Evolutionary conservation across 1,284 basidiomycete genomes (phyloP).

Genomic region (Rhodotorula sp.): DNA sequence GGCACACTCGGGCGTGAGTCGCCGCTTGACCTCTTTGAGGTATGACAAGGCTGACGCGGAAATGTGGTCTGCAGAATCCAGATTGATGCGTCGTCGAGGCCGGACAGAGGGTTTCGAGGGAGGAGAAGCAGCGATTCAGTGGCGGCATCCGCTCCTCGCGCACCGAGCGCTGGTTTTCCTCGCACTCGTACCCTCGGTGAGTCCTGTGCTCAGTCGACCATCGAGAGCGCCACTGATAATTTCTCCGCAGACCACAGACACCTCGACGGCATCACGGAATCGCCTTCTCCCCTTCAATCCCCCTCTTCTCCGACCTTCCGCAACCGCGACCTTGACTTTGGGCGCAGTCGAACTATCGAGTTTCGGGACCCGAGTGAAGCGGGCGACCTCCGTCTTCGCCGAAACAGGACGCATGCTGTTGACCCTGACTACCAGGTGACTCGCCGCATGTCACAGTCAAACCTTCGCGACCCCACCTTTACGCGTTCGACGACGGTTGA

Average conservation of each 20-base stretch:
- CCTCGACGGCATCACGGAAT: slow-evolving; percentile 23
- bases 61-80: slow-evolving; percentile 13
- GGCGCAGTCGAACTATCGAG: slow-evolving; percentile 60
- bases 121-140: slow-evolving; percentile 36
- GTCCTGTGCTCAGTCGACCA: background rate
- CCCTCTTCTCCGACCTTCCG: slow-evolving; percentile 11
- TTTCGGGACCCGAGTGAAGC: slow-evolving; percentile 51
- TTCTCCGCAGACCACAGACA: slow-evolving; percentile 11
- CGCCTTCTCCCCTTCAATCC: background rate
- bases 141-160: slow-evolving; percentile 21
- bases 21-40: too few species aligned
- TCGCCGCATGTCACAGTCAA: slow-evolving; percentile 32
- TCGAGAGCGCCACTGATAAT: background rate
- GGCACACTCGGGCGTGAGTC: slow-evolving; percentile 27
- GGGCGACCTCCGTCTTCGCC: slow-evolving; percentile 28
- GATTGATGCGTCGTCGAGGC: slow-evolving; percentile 31
- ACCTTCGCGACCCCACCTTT: slow-evolving; percentile 30
- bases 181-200: slow-evolving; percentile 1
- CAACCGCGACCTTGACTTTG: slow-evolving; percentile 49
- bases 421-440: slow-evolving; percentile 33
- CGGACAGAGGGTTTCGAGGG: background rate
- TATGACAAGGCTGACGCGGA: too few species aligned
- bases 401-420: slow-evolving; percentile 19
- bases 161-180: background rate
- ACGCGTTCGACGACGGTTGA: slow-evolving; percentile 44